Evolutionary conservation across 2,329 filamentous ascomycete species (phyloP).

Genomic region (Sarocladium brachiariae): DNA sequence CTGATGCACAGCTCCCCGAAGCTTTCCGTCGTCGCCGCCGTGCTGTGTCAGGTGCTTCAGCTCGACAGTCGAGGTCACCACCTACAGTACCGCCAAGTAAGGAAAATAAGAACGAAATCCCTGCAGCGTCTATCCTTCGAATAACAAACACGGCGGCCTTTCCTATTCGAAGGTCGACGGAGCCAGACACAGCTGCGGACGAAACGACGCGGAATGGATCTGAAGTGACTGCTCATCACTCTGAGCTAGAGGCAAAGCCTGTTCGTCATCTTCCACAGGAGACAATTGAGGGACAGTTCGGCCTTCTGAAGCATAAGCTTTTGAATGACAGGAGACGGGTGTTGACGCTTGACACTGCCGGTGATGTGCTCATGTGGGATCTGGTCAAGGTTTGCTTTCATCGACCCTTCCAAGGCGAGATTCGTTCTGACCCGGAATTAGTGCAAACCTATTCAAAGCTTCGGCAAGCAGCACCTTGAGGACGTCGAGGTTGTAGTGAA

Average conservation of each 20-base stretch:
- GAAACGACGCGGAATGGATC: background rate
- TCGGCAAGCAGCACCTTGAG: slow-evolving; percentile 88
- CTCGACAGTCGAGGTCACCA: slow-evolving; percentile 21
- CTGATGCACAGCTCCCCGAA: slow-evolving; percentile 60
- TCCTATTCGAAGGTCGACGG: slow-evolving; percentile 47
- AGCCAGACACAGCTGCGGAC: slow-evolving; percentile 40
- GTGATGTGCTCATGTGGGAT: slow-evolving; percentile 94
- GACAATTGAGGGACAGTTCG: slow-evolving; percentile 91
- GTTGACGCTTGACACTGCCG: slow-evolving; percentile 87
- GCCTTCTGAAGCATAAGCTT: slow-evolving; percentile 85
- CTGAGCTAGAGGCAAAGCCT: slow-evolving; percentile 41
- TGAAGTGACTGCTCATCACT: slow-evolving; percentile 20
- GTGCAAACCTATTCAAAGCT: slow-evolving; percentile 85
- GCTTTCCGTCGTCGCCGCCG: slow-evolving; percentile 43
- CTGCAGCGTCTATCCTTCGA: slow-evolving; percentile 68
- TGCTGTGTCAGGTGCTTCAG: slow-evolving; percentile 36
- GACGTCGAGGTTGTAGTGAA: slow-evolving; percentile 85
- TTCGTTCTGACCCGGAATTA: slow-evolving; percentile 26
- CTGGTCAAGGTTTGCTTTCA: slow-evolving; percentile 61
- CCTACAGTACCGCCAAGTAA: slow-evolving; percentile 26
- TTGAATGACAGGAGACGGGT: slow-evolving; percentile 87
- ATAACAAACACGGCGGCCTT: slow-evolving; percentile 81
- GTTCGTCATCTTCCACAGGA: slow-evolving; percentile 65
- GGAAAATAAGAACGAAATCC: slow-evolving; percentile 51
- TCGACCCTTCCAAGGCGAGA: background rate